Percentiles rank a stretch among this genome's conserved stretches.
Conservation (phyloP, 208 protist genomes). For the Trypanosoma grayi region DNA sequence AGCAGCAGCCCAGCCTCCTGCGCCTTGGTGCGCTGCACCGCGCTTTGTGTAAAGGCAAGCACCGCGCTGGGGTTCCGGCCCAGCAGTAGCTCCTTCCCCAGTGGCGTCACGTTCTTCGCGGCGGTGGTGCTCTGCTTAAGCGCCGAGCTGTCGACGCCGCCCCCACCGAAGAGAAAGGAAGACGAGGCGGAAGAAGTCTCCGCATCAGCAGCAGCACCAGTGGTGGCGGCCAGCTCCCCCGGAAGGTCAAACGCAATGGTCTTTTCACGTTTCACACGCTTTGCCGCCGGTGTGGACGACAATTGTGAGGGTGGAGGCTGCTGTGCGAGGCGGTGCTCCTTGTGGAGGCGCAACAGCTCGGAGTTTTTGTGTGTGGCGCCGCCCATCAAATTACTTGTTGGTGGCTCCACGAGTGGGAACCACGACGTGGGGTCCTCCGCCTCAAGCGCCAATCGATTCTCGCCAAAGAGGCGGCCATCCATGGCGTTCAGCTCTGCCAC, state of each 20-base stretch:
- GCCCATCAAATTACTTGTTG: conserved; percentile 24
- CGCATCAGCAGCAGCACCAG: conserved; percentile 9
- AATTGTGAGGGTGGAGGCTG: neutral
- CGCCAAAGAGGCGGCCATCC: conserved; percentile 46
- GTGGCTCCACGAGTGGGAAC: conserved; percentile 61
- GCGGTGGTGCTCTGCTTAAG: conserved; percentile 65
- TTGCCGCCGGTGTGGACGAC: conserved; percentile 16
- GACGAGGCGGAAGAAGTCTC: neutral
- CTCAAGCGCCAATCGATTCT: conserved; percentile 69
- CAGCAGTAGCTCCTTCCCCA: conserved; percentile 75
- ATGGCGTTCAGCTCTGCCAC: conserved; percentile 59
- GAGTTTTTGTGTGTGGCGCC: conserved; percentile 32
- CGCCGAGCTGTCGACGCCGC: conserved; percentile 27
- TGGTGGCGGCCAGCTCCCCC: conserved; percentile 11
- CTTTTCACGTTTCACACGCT: conserved; percentile 49
- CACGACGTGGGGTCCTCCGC: conserved; percentile 70
- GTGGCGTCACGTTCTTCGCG: conserved; percentile 62
- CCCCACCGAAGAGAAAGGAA: conserved; percentile 8
- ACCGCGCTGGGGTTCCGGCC: conserved; percentile 58
- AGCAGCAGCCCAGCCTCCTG: conserved; percentile 58
- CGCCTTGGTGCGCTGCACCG: conserved; percentile 55
- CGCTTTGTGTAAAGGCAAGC: conserved; percentile 60
- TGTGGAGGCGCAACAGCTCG: conserved; percentile 57
- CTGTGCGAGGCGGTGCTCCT: conserved; percentile 47
- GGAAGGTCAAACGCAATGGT: conserved; percentile 67